Percentiles rank a stretch among this genome's conserved stretches.
phyloP scores from a whole-genome alignment of 257 asterid species.

The Solanum phureja region DNA sequence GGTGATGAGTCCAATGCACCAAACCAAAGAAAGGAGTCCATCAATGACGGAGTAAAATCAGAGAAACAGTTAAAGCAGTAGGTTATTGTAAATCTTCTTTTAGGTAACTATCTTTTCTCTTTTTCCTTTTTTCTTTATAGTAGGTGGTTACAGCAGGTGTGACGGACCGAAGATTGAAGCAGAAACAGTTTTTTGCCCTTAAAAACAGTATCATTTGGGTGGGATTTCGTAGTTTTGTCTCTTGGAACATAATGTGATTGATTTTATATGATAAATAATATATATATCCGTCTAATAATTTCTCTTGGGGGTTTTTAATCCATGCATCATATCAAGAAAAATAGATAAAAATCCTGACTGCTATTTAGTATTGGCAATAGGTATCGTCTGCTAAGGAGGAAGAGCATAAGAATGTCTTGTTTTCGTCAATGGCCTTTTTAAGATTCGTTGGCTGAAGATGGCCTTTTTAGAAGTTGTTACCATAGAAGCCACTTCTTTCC shows the following conservation, averaged over 20 bases:
- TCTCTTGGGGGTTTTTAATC: background rate
- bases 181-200: background rate
- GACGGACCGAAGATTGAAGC: background rate
- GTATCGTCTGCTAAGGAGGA: background rate
- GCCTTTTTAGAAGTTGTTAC: background rate
- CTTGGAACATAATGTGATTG: background rate
- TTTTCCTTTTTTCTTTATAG: background rate
- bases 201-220: background rate
- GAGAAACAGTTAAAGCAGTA: conserved; percentile 5
- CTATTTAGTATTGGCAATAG: background rate
- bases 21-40: conserved; percentile 5
- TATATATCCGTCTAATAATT: background rate
- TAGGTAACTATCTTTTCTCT: background rate
- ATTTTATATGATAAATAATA: background rate
- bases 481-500: background rate
- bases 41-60: background rate
- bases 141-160: background rate
- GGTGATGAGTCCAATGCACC: conserved; percentile 22
- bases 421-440: background rate
- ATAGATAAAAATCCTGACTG: background rate
- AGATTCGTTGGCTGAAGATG: background rate
- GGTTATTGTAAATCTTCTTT: background rate
- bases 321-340: background rate
- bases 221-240: background rate
- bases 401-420: background rate